Conservation (phyloP, 1,139 yeast species). For the Hansenula sp. region DNA sequence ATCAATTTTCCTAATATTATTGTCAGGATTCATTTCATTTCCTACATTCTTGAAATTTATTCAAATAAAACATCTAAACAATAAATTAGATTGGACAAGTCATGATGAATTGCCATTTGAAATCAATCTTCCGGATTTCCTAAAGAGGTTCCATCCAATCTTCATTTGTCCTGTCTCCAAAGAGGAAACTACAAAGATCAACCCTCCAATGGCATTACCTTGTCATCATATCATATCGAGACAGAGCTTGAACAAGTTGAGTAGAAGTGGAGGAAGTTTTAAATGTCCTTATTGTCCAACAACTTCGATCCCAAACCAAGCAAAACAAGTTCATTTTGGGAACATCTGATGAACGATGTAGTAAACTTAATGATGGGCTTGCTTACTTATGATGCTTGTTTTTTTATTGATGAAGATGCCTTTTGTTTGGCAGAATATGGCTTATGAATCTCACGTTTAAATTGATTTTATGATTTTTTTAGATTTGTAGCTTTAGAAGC, state of each 20-base stretch:
- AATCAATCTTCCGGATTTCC: slow-evolving; percentile 45
- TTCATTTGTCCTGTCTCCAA: slow-evolving; percentile 90
- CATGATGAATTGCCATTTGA: slow-evolving; percentile 58
- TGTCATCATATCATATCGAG: slow-evolving; percentile 61
- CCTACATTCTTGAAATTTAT: slow-evolving; percentile 69
- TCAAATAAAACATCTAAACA: slow-evolving; percentile 39
- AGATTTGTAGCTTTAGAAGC: too few species aligned
- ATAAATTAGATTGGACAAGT: slow-evolving; percentile 55
- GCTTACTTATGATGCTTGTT: not conserved
- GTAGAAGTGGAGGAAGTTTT: slow-evolving; percentile 38
- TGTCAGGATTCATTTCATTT: slow-evolving; percentile 70
- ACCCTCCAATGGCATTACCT: slow-evolving; percentile 61
- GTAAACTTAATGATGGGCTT: not conserved
- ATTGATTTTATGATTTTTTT: too few species aligned
- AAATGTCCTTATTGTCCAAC: slow-evolving; percentile 71
- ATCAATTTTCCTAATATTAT: slow-evolving; percentile 60
- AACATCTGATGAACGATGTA: not conserved
- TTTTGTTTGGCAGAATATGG: too few species aligned
- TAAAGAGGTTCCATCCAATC: slow-evolving; percentile 68
- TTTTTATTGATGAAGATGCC: too few species aligned
- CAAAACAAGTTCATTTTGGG: slow-evolving; percentile 26
- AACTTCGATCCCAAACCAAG: slow-evolving; percentile 26
- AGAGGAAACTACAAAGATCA: slow-evolving; percentile 64
- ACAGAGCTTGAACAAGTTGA: slow-evolving; percentile 40
- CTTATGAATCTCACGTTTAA: not conserved